Percentiles rank a stretch among this genome's conserved stretches.
These are phyloP conservation scores for Paraphoma chrysanthemicola DNA, from an alignment of 2,329 filamentous ascomycete species.

Conservation along the genomic window DNA sequence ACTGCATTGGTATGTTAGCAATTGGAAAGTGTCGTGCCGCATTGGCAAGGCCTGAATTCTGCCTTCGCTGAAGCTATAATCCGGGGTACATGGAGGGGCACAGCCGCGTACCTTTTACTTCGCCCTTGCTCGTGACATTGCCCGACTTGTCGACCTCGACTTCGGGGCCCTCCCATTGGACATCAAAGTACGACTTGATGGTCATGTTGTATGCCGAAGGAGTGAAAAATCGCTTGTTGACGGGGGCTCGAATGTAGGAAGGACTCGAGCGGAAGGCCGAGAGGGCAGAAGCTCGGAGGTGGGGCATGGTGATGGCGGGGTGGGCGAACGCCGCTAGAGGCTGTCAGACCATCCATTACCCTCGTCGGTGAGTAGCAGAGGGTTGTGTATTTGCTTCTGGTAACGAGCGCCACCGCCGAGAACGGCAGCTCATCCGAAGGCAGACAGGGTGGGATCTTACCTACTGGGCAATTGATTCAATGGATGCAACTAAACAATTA, in stretches of 20 bases:
- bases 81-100: constrained; percentile 5
- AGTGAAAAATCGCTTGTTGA: constrained; percentile 62
- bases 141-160: constrained; percentile 66
- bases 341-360: constrained; percentile 17
- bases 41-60: background rate
- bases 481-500: constrained; percentile 15
- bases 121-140: constrained; percentile 55
- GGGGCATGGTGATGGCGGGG: constrained; percentile 51
- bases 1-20: constrained; percentile 54
- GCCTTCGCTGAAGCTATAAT: background rate
- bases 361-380: constrained; percentile 22
- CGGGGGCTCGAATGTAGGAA: constrained; percentile 43
- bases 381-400: constrained; percentile 7
- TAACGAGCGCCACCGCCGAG: background rate
- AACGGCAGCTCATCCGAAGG: constrained; percentile 12
- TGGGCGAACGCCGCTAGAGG: constrained; percentile 24
- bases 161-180: constrained; percentile 74
- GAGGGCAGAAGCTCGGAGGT: constrained; percentile 43
- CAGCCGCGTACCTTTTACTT: constrained; percentile 62
- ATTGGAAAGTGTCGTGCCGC: constrained; percentile 15
- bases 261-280: constrained; percentile 41
- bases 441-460: constrained; percentile 2
- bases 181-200: constrained; percentile 77
- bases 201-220: constrained; percentile 77
- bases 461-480: background rate